Evolutionary conservation across 1,284 basidiomycete genomes (phyloP).

Genomic region (Vanrija sp.): DNA sequence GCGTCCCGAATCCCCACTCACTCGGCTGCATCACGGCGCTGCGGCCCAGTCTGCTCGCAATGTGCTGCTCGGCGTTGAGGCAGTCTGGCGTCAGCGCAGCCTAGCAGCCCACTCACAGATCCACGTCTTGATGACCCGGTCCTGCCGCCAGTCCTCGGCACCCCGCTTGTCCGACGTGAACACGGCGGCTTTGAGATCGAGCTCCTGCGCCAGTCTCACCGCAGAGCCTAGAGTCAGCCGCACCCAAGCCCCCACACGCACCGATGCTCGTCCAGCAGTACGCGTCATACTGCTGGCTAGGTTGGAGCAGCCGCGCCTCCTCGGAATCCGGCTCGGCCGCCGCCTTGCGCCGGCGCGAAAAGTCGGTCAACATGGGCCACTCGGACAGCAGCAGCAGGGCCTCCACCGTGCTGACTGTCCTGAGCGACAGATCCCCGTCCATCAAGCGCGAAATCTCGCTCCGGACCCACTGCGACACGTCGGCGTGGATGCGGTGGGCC

Average conservation of each 20-base stretch:
- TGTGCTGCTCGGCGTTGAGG: conserved; percentile 11
- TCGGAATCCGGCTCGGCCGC: background rate
- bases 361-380: conserved; percentile 12
- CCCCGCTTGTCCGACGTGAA: background rate
- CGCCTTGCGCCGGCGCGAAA: background rate
- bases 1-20: too few species aligned
- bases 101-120: conserved; percentile 1
- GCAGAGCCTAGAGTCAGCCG: background rate
- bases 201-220: conserved; percentile 12
- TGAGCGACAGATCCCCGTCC: conserved; percentile 9
- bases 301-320: conserved; percentile 7
- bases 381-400: conserved; percentile 13
- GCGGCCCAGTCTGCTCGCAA: conserved; percentile 11
- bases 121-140: conserved; percentile 12
- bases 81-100: conserved; percentile 1
- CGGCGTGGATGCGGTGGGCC: background rate
- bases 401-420: conserved; percentile 8
- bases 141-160: conserved; percentile 1
- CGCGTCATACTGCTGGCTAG: conserved; percentile 11
- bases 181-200: conserved; percentile 12
- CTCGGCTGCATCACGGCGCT: conserved; percentile 13
- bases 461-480: conserved; percentile 10
- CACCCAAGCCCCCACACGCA: too few species aligned
- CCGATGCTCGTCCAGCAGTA: conserved; percentile 13
- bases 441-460: conserved; percentile 1